Percentiles rank a stretch among this genome's conserved stretches.
Conservation (phyloP, 2,329 filamentous ascomycete genomes). For the Fusarium veterinarium region DNA sequence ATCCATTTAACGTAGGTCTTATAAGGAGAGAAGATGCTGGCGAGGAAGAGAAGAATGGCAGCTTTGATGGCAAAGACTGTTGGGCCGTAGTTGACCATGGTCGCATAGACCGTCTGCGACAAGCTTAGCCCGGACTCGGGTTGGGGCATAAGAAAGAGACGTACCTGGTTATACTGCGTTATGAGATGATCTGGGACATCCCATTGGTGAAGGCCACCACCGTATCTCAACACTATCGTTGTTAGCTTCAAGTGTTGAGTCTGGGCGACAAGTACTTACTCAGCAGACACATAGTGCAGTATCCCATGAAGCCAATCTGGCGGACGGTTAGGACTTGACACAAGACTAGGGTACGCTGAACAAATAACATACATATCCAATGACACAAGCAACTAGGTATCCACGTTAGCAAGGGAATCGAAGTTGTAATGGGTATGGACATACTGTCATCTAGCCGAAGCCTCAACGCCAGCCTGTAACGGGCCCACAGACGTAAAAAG, state of each 20-base stretch:
- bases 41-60: constrained; percentile 24
- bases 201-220: constrained; percentile 27
- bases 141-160: background rate
- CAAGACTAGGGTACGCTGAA: accelerated
- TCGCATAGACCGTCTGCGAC: constrained; percentile 20
- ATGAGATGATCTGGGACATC: constrained; percentile 23
- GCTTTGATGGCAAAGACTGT: constrained; percentile 32
- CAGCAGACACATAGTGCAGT: constrained; percentile 18
- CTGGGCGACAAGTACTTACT: background rate
- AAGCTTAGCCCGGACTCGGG: accelerated
- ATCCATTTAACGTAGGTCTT: constrained; percentile 35
- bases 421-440: background rate
- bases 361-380: constrained; percentile 13
- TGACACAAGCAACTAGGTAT: constrained; percentile 15
- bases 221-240: background rate
- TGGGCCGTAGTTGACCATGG: constrained; percentile 31
- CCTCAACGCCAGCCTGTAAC: constrained; percentile 23
- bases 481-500: constrained; percentile 12
- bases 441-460: constrained; percentile 21
- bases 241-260: accelerated
- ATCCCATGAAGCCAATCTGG: constrained; percentile 29
- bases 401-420: accelerated
- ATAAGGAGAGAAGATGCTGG: constrained; percentile 17
- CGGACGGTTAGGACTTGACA: accelerated
- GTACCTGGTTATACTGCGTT: constrained; percentile 13